Evolutionary conservation across 2,329 filamentous ascomycete genomes (phyloP), one percentile per base, ranked within the genome.

Genomic region (Lasiodiplodia theobromae): DNA sequence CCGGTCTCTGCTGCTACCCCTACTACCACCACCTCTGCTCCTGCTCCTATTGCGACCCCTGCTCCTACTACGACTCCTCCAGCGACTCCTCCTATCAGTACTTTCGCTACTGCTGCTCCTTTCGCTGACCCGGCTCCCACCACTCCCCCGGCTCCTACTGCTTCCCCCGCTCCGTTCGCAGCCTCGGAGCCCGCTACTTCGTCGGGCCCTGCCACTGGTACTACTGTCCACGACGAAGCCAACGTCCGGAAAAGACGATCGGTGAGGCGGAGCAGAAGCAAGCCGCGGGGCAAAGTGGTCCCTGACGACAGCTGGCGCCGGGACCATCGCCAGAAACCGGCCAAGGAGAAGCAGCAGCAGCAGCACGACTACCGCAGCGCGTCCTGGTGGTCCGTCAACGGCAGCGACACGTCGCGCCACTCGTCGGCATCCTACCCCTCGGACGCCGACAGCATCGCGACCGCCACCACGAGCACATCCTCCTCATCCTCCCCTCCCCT

Each of bases 301-400:
- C 40, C 58, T 16, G 52, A 57, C 53, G 37, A 57, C 53, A 37
- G 64, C 53, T 57, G 64, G 37, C 25, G 53, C 12, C 53, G 40
- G 8, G 40, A 49, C 14, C 34, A 58, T 21, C 18, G 28, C 25
- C 40, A 34, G 12, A 4, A 25, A 8, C 23, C 31, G 37, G 47
- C 16, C 52, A 57, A 44, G 25, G 38, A 51, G 23, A 49, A 56
- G 14, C 8, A 66, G 4, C 38, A 31, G 5, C 23, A 64, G n/a
- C 57, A 63, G 16, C 65, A 67, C 6, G 21, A 58, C 34, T 8
- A 40, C 7, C 53, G 65, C 10, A 40, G 60, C 31, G 52, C 21
- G 40, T 56, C 53, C 31, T 52, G 40, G 31, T 51, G 23, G 21
- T 51, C 47, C 40, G 49, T 52, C 31, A 47, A 31, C 28, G 37